Percentiles rank a stretch among this genome's conserved stretches.
Conservation (phyloP, 78 protist species). For the Mastigamoeba balamuthi region DNA sequence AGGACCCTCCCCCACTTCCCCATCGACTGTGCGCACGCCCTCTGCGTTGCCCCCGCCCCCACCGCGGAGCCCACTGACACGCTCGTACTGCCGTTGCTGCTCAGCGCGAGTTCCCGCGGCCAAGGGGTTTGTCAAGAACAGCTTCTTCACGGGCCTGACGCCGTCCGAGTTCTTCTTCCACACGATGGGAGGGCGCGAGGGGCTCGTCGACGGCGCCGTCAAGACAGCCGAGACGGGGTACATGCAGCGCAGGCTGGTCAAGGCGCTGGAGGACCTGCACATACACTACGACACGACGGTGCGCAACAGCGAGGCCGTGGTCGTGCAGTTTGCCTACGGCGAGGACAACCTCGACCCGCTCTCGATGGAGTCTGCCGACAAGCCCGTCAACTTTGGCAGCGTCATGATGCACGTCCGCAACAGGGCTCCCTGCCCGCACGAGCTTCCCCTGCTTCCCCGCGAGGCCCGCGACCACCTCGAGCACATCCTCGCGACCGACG, state of each 20-base stretch:
- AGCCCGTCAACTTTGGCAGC: conserved; percentile 54
- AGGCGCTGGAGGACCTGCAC: conserved; percentile 91
- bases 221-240: conserved; percentile 99
- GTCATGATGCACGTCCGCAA: conserved; percentile 27
- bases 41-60: not conserved
- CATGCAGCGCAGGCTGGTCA: conserved; percentile 87
- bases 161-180: conserved; percentile 98
- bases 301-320: conserved; percentile 65
- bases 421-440: not conserved
- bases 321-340: conserved; percentile 82
- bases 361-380: conserved; percentile 51
- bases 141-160: conserved; percentile 91
- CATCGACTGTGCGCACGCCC: not conserved
- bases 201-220: conserved; percentile 97
- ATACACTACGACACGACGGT: conserved; percentile 88
- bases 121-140: conserved; percentile 94
- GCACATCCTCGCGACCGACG: not conserved
- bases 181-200: conserved; percentile 97
- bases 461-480: not conserved
- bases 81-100: no score
- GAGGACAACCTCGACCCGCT: conserved; percentile 93
- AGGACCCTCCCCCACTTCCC: conserved; percentile 96
- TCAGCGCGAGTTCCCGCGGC: conserved; percentile 60
- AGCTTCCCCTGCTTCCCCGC: conserved; percentile 8
- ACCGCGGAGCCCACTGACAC: not conserved